phyloP scores from a whole-genome alignment of 306 rosid species.

The Prinsepia uniflora region DNA sequence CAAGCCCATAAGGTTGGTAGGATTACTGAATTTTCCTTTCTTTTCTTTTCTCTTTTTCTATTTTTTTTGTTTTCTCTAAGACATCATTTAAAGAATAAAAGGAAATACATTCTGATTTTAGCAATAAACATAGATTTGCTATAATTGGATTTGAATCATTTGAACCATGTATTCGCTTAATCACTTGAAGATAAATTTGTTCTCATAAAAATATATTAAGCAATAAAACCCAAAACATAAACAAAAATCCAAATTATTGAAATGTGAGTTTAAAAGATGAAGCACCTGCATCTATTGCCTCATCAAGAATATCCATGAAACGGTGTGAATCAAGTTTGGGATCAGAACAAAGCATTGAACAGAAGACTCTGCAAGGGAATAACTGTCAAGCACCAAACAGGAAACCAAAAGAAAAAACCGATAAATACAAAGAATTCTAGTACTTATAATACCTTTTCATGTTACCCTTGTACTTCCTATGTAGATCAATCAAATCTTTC shows the following conservation, averaged over 20 bases:
- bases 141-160: background rate
- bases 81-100: background rate
- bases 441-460: conserved; percentile 70
- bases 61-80: background rate
- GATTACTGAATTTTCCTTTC: background rate
- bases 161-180: background rate
- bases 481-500: conserved; percentile 68
- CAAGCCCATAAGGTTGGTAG: background rate
- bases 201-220: background rate
- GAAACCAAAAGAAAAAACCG: conserved; percentile 8
- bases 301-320: conserved; percentile 74
- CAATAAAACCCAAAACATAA: background rate
- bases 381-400: conserved; percentile 18
- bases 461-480: conserved; percentile 66
- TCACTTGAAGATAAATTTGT: background rate
- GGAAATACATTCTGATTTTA: background rate
- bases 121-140: background rate
- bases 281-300: conserved; percentile 67
- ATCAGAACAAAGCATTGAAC: conserved; percentile 97
- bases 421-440: background rate
- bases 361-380: conserved; percentile 58
- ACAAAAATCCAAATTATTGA: background rate
- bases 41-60: too few species aligned
- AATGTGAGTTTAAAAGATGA: conserved; percentile 20
- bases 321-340: conserved; percentile 78